Percentiles rank a stretch among this genome's conserved stretches.
Conservation (phyloP, 176 grass and related monocot genomes). For the Avena insularis region DNA sequence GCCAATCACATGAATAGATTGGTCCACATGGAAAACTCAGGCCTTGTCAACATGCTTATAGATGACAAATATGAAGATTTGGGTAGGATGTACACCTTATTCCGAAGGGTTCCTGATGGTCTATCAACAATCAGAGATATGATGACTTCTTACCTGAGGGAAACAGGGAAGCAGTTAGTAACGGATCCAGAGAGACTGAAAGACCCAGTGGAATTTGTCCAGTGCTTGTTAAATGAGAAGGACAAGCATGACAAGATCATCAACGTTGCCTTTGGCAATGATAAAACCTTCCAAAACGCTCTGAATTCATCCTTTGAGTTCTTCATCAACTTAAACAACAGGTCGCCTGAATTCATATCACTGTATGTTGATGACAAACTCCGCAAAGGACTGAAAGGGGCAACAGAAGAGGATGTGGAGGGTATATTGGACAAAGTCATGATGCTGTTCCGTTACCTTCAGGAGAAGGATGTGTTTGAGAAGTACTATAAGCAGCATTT, state of each 20-base stretch:
- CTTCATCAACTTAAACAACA: constrained; percentile 96
- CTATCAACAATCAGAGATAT: constrained; percentile 78
- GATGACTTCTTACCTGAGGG: constrained; percentile 86
- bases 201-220: constrained; percentile 96
- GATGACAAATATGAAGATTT: constrained; percentile 87
- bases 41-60: constrained; percentile 92
- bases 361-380: constrained; percentile 95
- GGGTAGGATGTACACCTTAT: constrained; percentile 86
- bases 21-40: constrained; percentile 91
- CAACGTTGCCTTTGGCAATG: constrained; percentile 88
- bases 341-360: constrained; percentile 97
- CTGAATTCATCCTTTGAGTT: constrained; percentile 95
- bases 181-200: constrained; percentile 87
- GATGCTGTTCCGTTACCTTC: constrained; percentile 97
- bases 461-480: constrained; percentile 99
- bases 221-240: constrained; percentile 88
- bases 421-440: constrained; percentile 92
- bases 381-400: constrained; percentile 87
- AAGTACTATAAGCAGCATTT: constrained; percentile 98
- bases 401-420: constrained; percentile 95
- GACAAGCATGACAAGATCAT: constrained; percentile 97
- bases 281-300: constrained; percentile 96
- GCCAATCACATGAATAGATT: constrained; percentile 95
- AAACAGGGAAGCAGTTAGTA: constrained; percentile 87
- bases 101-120: constrained; percentile 86